Percentiles rank a stretch among this genome's conserved stretches.
phyloP scores from a whole-genome alignment of 2,329 filamentous ascomycete species.

The Sclerotinia sclerotiorum region DNA sequence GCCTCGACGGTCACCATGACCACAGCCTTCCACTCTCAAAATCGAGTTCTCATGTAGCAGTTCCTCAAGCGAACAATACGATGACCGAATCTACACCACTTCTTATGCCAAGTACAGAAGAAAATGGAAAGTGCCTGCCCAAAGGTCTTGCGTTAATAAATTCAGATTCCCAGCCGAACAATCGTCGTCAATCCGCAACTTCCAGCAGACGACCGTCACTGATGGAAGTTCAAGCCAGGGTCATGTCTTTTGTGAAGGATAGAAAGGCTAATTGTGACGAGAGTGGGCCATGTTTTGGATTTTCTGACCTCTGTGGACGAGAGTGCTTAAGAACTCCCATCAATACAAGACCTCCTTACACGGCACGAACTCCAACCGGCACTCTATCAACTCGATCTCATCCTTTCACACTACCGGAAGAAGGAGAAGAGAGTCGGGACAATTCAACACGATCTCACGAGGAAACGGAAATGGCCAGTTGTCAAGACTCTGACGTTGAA shows the following conservation, averaged over 20 bases:
- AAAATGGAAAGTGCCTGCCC: conserved; percentile 21
- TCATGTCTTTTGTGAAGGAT: conserved; percentile 65
- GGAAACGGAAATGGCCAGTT: conserved; percentile 20
- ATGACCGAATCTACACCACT: conserved; percentile 37
- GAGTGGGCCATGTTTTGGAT: conserved; percentile 61
- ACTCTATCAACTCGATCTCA: conserved; percentile 21
- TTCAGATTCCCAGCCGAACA: conserved; percentile 20
- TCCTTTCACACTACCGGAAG: conserved; percentile 18
- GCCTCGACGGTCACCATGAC: not conserved
- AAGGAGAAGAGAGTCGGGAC: conserved; percentile 6
- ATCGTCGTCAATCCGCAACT: conserved; percentile 15
- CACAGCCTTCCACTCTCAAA: conserved; percentile 12
- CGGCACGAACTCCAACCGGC: conserved; percentile 27
- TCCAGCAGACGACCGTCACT: conserved; percentile 52
- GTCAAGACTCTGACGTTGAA: conserved; percentile 35
- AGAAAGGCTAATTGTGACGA: conserved; percentile 63
- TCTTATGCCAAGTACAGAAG: conserved; percentile 26
- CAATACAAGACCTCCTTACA: conserved; percentile 20
- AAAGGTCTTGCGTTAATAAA: not conserved
- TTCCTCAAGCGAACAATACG: conserved; percentile 26
- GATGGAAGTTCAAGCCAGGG: conserved; percentile 53
- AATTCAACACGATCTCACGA: conserved; percentile 17
- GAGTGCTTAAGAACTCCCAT: conserved; percentile 53
- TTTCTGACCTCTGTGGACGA: conserved; percentile 64
- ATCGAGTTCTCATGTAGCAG: not conserved